Conservation (phyloP, 805 yeast species). For the Saccharomyces kudriavzevii region DNA sequence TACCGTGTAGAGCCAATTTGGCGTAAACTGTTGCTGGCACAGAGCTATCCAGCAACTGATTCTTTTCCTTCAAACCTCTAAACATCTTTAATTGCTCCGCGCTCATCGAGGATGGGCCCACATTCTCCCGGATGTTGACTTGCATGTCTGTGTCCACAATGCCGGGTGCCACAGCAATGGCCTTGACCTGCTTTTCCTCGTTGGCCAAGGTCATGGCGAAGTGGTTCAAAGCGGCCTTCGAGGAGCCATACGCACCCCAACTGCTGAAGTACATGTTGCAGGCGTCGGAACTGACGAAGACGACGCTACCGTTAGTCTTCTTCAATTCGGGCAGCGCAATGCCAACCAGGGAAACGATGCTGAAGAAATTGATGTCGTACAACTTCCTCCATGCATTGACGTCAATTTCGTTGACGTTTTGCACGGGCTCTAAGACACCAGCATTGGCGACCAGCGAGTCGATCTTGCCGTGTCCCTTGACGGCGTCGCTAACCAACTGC, state of each 20-base stretch:
- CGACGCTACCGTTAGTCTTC: slow-evolving; percentile 48
- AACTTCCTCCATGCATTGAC: slow-evolving; percentile 51
- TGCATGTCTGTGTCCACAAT: slow-evolving; percentile 93
- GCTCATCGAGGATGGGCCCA: slow-evolving; percentile 51
- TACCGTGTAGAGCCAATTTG: slow-evolving; percentile 54
- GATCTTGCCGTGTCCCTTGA: slow-evolving; percentile 45
- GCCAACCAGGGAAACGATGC: slow-evolving; percentile 54
- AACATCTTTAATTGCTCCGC: slow-evolving; percentile 53
- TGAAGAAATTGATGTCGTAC: slow-evolving; percentile 72
- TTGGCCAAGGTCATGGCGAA: slow-evolving; percentile 56
- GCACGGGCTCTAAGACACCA: slow-evolving; percentile 76
- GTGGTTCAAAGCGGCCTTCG: slow-evolving; percentile 87
- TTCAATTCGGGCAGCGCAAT: slow-evolving; percentile 50
- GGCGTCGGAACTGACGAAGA: slow-evolving; percentile 90
- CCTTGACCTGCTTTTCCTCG: slow-evolving; percentile 47
- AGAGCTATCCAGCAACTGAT: slow-evolving; percentile 54
- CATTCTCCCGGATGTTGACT: slow-evolving; percentile 58
- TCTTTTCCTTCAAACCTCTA: slow-evolving; percentile 48
- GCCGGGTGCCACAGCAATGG: slow-evolving; percentile 85
- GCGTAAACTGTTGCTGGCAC: slow-evolving; percentile 69
- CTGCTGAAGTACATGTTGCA: slow-evolving; percentile 38
- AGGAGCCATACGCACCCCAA: slow-evolving; percentile 89
- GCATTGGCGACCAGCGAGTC: slow-evolving; percentile 71
- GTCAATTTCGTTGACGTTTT: slow-evolving; percentile 34
- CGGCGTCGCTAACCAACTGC: slow-evolving; percentile 38